Percentiles rank a stretch among this genome's conserved stretches.
These are phyloP conservation scores for Pythium chondricola DNA, from an alignment of 352 stramenopile genomes.

Conservation along the genomic window DNA sequence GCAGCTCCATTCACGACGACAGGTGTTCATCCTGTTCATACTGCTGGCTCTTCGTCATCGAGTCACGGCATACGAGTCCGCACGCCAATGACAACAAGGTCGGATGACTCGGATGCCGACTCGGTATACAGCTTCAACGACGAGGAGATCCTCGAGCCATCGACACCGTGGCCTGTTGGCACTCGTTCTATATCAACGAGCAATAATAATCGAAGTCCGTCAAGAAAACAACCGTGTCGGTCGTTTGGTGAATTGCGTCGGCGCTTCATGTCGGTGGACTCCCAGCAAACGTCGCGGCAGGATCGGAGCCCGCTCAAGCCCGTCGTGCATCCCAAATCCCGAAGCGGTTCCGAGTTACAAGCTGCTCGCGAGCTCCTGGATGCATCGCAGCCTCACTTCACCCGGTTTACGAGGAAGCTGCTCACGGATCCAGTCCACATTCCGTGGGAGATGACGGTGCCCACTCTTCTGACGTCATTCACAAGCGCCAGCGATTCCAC, in stretches of 20 bases:
- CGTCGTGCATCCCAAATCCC: slow-evolving; percentile 15
- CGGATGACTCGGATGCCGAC: slow-evolving; percentile 40
- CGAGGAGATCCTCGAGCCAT: slow-evolving; percentile 46
- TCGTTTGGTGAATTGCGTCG: slow-evolving; percentile 22
- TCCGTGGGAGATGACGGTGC: slow-evolving; percentile 66
- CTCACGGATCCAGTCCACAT: slow-evolving; percentile 47
- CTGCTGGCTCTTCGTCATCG: no score
- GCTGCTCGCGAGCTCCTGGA: slow-evolving; percentile 14
- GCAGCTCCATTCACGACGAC: slow-evolving; percentile 7
- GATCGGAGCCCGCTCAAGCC: slow-evolving; percentile 16
- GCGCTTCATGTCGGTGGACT: slow-evolving; percentile 15
- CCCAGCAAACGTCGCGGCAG: no score
- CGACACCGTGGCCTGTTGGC: slow-evolving; percentile 33
- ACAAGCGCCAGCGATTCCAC: slow-evolving; percentile 16
- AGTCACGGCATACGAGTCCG: slow-evolving; percentile 9
- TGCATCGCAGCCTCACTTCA: slow-evolving; percentile 15
- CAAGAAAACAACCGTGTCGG: slow-evolving; percentile 2
- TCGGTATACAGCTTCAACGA: slow-evolving; percentile 58
- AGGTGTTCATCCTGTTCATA: no score
- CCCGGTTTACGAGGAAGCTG: slow-evolving; percentile 33
- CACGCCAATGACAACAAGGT: slow-evolving; percentile 30
- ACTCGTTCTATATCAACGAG: not conserved
- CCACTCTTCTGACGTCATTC: slow-evolving; percentile 9
- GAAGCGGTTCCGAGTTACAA: slow-evolving; percentile 7
- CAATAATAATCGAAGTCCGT: not conserved